Conservation (phyloP, 495 filamentous ascomycete species). For the Xylaria cubensis region DNA sequence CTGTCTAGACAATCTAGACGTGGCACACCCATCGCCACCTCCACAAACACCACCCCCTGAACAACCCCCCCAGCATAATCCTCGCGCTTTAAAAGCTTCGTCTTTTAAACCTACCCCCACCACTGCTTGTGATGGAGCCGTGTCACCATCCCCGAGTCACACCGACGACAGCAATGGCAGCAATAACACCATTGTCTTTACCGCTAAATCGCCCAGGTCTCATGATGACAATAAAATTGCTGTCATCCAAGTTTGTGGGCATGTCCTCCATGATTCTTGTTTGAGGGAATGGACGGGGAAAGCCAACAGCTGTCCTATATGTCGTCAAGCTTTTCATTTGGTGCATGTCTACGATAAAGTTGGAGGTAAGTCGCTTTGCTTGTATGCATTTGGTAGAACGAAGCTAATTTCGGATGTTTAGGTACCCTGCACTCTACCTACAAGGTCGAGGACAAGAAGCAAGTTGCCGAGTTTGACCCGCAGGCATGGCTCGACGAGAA, state of each 20-base stretch:
- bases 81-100: slow-evolving; percentile 20
- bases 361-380: slow-evolving; percentile 67
- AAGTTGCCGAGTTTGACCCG: slow-evolving; percentile 86
- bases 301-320: slow-evolving; percentile 98
- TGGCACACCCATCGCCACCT: slow-evolving; percentile 37
- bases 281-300: slow-evolving; percentile 91
- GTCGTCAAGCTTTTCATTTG: slow-evolving; percentile 85
- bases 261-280: slow-evolving; percentile 90
- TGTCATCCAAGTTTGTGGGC: slow-evolving; percentile 72
- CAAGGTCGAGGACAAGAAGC: slow-evolving; percentile 84
- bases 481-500: slow-evolving; percentile 78
- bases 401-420: slow-evolving; percentile 46
- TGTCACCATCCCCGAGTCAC: slow-evolving; percentile 50
- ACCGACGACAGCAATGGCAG: slow-evolving; percentile 32
- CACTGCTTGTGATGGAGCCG: slow-evolving; percentile 34
- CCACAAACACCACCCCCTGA: slow-evolving; percentile 31
- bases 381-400: slow-evolving; percentile 14
- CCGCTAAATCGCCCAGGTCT: slow-evolving; percentile 32
- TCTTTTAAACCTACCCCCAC: slow-evolving; percentile 26
- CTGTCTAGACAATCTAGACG: slow-evolving; percentile 88
- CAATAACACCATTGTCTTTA: slow-evolving; percentile 43
- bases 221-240: slow-evolving; percentile 51
- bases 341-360: slow-evolving; percentile 80
- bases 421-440: slow-evolving; percentile 81
- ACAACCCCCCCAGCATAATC: slow-evolving; percentile 21